Percentiles rank a stretch among this genome's conserved stretches.
phyloP scores from a whole-genome alignment of 1,284 basidiomycete genomes.

The Malassezia vespertilionis region DNA sequence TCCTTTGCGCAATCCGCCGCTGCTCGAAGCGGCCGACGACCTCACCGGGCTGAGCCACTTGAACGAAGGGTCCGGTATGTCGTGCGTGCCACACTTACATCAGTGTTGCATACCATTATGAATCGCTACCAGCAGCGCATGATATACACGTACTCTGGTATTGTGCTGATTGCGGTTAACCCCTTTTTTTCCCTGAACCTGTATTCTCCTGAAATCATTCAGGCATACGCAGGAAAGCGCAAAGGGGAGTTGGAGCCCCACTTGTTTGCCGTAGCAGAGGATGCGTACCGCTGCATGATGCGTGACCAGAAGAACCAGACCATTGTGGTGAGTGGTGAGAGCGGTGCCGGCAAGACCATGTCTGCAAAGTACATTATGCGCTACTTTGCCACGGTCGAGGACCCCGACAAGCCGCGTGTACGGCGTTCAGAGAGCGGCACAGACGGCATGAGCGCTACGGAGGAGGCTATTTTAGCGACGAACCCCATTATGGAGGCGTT shows the following conservation, averaged over 20 bases:
- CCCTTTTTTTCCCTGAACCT: conserved; percentile 69
- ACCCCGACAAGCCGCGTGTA: conserved; percentile 53
- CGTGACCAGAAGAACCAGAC: conserved; percentile 91
- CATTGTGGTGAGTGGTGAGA: conserved; percentile 97
- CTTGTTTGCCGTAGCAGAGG: conserved; percentile 96
- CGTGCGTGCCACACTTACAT: background rate
- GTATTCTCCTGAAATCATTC: conserved; percentile 87
- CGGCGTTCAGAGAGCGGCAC: conserved; percentile 47
- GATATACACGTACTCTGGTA: conserved; percentile 98
- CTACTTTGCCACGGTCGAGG: conserved; percentile 95
- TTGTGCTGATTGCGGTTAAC: conserved; percentile 93
- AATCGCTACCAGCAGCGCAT: conserved; percentile 93
- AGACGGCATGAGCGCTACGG: conserved; percentile 74
- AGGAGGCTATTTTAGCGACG: conserved; percentile 90
- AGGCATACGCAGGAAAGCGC: conserved; percentile 82
- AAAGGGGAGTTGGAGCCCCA: conserved; percentile 95
- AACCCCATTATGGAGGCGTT: conserved; percentile 99
- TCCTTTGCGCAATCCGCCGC: conserved; percentile 86
- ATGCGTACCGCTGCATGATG: conserved; percentile 95
- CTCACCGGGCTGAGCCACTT: conserved; percentile 92
- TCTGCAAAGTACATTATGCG: conserved; percentile 99
- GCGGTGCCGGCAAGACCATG: conserved; percentile 98
- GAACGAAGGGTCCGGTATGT: conserved; percentile 86
- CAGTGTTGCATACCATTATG: conserved; percentile 89
- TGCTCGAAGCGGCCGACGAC: conserved; percentile 93